phyloP scores from a whole-genome alignment of 345 rosid genomes.

The Pistacia integerrima region DNA sequence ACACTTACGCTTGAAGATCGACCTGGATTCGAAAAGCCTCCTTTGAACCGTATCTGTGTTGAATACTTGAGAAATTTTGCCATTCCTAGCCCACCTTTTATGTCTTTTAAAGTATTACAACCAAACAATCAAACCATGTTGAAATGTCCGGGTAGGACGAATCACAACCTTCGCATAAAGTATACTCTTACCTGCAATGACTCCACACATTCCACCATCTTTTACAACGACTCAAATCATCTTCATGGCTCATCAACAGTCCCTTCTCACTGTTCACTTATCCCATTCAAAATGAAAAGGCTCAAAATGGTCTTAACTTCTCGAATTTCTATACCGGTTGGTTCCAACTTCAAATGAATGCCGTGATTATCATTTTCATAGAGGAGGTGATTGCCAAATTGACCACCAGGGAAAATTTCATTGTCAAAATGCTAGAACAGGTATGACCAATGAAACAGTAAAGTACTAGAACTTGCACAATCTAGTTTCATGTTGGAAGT shows the following conservation, averaged over 20 bases:
- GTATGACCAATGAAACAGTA: neutral
- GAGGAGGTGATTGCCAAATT: neutral
- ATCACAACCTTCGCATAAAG: neutral
- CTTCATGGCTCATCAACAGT: neutral
- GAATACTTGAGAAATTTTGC: neutral
- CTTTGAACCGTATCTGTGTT: neutral
- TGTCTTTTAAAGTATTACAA: slow-evolving; percentile 6
- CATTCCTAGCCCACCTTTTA: slow-evolving; percentile 20
- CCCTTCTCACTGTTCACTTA: slow-evolving; percentile 27
- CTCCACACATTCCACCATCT: slow-evolving; percentile 24
- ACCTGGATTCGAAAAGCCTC: neutral
- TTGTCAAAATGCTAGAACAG: neutral
- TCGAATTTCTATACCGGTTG: neutral
- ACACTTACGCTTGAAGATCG: slow-evolving; percentile 23
- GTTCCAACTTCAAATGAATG: neutral
- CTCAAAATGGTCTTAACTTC: neutral
- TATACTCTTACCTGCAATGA: neutral
- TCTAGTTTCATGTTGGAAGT: no score
- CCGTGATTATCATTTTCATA: neutral
- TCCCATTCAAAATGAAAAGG: slow-evolving; percentile 25
- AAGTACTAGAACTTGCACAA: neutral
- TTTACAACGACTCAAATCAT: neutral
- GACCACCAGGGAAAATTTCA: neutral
- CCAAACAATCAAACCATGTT: slow-evolving; percentile 9
- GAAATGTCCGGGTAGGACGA: slow-evolving; percentile 24